Base-by-base conservation (phyloP, 805 yeast genomes). In the Ogataea nonfermentans region DNA sequence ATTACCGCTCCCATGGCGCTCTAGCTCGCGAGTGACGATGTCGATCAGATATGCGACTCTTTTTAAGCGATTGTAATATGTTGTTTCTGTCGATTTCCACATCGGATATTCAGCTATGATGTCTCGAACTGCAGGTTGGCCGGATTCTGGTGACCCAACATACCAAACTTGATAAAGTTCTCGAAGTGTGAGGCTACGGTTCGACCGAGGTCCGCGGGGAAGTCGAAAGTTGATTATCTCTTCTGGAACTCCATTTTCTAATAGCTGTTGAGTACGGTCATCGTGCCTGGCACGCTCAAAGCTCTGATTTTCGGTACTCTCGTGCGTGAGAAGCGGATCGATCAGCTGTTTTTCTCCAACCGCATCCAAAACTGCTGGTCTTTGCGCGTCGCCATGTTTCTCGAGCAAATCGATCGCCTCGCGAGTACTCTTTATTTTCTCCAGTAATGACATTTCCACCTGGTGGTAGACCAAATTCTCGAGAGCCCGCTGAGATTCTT, bases 151-250 rank as follows among this genome's bases (percentile, higher is more conserved):
- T 12, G 13, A 12, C 3, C 49, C 49, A 8, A 32, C 40, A 35
- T 37, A 46, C 50, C 50, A 46, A 4, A 46, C 22, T 11, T 40
- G 19, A 35, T 46, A 40, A 4, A 46, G 37, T 22, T 46, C 47
- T 11, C 39, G 36, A 11, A 46, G 32, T 4, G 30, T 37, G 10
- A 46, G 24, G 19, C 50, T 46, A 20, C 35, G 32, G 30, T 46
- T 46, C 11, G 47, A 41, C 16, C 41, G 38, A 6, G 50, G 50
- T 2, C 50, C 50, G 33, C 40, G 41, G 29, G 43, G 51, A 7
- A 40, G 41, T 38, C 35, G 37, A 19, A 25, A 36, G 9, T 39
- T 38, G 24, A 35, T 24, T 17, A 43, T 44, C 14, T 36, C 46
- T 3, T 29, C 14, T 12, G 47, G 50, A 15, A 48, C 41, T 12